Conservation (phyloP, 2,329 filamentous ascomycete genomes). For the Monilinia aucupariae region DNA sequence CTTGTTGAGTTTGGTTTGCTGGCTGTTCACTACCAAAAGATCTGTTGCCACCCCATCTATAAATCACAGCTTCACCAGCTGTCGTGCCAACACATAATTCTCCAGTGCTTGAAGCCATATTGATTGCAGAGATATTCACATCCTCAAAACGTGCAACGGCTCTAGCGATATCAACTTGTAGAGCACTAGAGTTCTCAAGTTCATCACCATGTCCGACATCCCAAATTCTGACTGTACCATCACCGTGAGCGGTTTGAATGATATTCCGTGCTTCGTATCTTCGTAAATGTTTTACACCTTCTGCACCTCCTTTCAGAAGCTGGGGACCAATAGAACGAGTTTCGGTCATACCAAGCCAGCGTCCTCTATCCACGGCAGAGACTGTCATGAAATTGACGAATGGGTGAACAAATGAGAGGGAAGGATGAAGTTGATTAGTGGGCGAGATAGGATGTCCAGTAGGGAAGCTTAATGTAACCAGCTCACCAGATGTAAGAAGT, state of each 20-base stretch:
- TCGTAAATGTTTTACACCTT: constrained; percentile 63
- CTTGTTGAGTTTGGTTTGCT: constrained; percentile 53
- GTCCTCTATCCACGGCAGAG: constrained; percentile 67
- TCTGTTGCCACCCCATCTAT: constrained; percentile 79
- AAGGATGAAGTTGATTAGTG: constrained; percentile 87
- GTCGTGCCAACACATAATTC: constrained; percentile 79
- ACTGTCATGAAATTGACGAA: constrained; percentile 71
- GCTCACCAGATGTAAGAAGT: constrained; percentile 77
- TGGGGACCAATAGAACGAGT: constrained; percentile 71
- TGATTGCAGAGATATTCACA: constrained; percentile 72
- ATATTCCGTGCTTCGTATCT: constrained; percentile 79
- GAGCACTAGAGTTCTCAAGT: constrained; percentile 74
- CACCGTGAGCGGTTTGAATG: constrained; percentile 79
- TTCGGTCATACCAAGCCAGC: constrained; percentile 90
- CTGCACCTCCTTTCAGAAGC: constrained; percentile 73
- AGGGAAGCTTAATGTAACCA: constrained; percentile 86
- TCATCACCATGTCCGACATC: constrained; percentile 89
- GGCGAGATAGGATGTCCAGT: constrained; percentile 86
- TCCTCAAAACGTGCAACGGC: constrained; percentile 74
- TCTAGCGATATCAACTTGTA: constrained; percentile 83
- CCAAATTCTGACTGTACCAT: constrained; percentile 89
- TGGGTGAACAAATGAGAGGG: constrained; percentile 81
- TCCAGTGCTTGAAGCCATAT: constrained; percentile 71
- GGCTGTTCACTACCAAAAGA: constrained; percentile 59
- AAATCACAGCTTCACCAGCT: constrained; percentile 80